Evolutionary conservation across 495 filamentous ascomycete species (phyloP).

Genomic region (Trichoderma parareesei): DNA sequence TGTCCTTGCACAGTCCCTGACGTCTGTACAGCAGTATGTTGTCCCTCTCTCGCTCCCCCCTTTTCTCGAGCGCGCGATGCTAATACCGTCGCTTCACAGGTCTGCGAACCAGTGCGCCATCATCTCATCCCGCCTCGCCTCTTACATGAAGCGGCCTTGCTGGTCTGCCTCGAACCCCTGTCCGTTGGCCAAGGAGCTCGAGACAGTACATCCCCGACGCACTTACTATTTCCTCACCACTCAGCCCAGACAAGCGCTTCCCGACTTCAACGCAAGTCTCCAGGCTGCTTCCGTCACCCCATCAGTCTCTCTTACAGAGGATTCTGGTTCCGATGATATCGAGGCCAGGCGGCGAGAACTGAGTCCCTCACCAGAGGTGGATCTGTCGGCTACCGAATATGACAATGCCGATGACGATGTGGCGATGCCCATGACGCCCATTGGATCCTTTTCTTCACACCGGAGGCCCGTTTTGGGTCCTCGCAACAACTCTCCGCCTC

Average conservation of each 20-base stretch:
- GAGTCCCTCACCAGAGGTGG: conserved; percentile 86
- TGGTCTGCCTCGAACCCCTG: conserved; percentile 79
- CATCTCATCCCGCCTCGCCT: conserved; percentile 81
- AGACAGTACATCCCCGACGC: conserved; percentile 84
- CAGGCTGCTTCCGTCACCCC: conserved; percentile 54
- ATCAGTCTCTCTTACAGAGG: conserved; percentile 62
- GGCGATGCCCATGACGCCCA: conserved; percentile 46
- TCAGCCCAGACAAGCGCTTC: conserved; percentile 70
- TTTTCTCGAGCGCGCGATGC: conserved; percentile 25
- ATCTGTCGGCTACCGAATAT: conserved; percentile 80
- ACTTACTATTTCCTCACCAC: conserved; percentile 95
- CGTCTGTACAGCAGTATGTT: conserved; percentile 84
- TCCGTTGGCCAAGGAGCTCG: conserved; percentile 84
- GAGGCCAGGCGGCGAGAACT: conserved; percentile 68
- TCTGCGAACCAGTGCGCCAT: conserved; percentile 93
- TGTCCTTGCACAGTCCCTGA: conserved; percentile 64
- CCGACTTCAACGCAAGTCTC: conserved; percentile 48
- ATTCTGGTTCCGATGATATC: conserved; percentile 58
- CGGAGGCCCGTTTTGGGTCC: conserved; percentile 31
- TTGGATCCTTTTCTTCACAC: conserved; percentile 46
- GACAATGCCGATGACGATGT: conserved; percentile 62
- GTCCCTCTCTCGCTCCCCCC: neutral
- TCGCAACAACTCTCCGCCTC: conserved; percentile 70
- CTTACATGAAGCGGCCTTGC: conserved; percentile 74
- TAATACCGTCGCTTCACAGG: conserved; percentile 38